phyloP scores from a whole-genome alignment of 306 rosid species.

The Lathyrus oleraceus region DNA sequence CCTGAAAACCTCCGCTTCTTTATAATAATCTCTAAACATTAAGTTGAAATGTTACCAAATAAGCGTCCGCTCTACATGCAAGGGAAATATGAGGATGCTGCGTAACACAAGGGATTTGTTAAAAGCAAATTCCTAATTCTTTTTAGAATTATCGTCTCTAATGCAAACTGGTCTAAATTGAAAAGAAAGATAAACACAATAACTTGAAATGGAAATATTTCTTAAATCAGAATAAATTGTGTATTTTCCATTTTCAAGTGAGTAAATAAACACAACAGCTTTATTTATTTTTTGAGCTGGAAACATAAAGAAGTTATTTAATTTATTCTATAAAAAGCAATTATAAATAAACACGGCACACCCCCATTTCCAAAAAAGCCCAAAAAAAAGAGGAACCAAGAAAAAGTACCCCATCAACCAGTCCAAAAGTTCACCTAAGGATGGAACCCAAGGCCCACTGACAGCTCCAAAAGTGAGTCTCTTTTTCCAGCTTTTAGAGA shows the following conservation, averaged over 20 bases:
- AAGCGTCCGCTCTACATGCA: too few relatives aligned
- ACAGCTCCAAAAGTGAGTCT: conserved; percentile 23
- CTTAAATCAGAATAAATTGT: too few relatives aligned
- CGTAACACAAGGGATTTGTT: not conserved
- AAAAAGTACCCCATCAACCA: not conserved
- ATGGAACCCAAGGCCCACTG: conserved; percentile 26
- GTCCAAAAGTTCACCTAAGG: not conserved
- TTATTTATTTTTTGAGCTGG: too few relatives aligned
- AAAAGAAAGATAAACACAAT: too few relatives aligned
- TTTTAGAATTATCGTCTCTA: not conserved
- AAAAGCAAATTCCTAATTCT: not conserved
- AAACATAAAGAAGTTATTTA: too few relatives aligned
- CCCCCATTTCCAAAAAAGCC: not conserved
- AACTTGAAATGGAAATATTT: too few relatives aligned
- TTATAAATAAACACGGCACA: not conserved
- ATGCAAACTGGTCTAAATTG: too few relatives aligned
- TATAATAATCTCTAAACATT: not conserved
- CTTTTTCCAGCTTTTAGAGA: not conserved
- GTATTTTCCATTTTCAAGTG: too few relatives aligned
- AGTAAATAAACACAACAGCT: too few relatives aligned
- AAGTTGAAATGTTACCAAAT: not conserved
- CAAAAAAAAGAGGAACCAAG: not conserved
- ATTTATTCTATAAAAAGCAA: not conserved
- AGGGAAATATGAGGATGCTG: too few relatives aligned
- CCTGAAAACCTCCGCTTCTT: not conserved